Percentiles rank a stretch among this genome's conserved stretches.
These are phyloP conservation scores for Podospora anserina DNA, from an alignment of 495 filamentous ascomycete genomes.

Conservation along the genomic window DNA sequence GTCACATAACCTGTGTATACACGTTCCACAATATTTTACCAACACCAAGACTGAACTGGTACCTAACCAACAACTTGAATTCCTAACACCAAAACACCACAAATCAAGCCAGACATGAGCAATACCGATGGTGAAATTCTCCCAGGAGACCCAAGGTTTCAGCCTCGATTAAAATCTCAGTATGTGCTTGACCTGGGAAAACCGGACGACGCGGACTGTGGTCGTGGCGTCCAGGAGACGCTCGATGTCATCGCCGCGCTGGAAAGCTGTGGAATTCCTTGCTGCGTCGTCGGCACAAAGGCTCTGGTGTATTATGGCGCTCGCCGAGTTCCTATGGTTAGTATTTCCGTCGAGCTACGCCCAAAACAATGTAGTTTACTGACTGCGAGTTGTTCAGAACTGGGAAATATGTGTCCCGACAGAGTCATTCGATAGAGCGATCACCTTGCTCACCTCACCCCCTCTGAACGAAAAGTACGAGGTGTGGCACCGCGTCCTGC, in stretches of 20 bases:
- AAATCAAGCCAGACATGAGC: not conserved
- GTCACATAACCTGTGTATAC: no score
- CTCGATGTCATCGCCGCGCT: slow-evolving; percentile 7
- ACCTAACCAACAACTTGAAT: not conserved
- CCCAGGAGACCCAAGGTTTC: not conserved
- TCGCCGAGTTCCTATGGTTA: slow-evolving; percentile 2
- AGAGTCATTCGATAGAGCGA: slow-evolving; percentile 1
- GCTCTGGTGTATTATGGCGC: slow-evolving; percentile 12
- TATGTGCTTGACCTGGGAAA: not conserved
- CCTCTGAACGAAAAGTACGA: not conserved
- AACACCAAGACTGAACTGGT: not conserved
- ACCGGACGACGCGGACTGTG: slow-evolving; percentile 1
- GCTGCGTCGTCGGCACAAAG: slow-evolving; percentile 10
- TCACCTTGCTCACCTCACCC: not conserved
- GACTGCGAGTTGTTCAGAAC: not conserved
- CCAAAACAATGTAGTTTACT: not conserved
- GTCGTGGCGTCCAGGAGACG: slow-evolving; percentile 7
- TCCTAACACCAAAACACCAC: not conserved
- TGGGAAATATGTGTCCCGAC: slow-evolving; percentile 12
- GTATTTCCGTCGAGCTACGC: not conserved
- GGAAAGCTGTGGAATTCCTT: not conserved
- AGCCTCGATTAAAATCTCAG: not conserved
- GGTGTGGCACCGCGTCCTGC: not conserved
- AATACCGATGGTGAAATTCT: not conserved
- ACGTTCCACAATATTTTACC: no score